Base-by-base conservation (phyloP, 805 yeast genomes). In the Sugiyamaella americana region DNA sequence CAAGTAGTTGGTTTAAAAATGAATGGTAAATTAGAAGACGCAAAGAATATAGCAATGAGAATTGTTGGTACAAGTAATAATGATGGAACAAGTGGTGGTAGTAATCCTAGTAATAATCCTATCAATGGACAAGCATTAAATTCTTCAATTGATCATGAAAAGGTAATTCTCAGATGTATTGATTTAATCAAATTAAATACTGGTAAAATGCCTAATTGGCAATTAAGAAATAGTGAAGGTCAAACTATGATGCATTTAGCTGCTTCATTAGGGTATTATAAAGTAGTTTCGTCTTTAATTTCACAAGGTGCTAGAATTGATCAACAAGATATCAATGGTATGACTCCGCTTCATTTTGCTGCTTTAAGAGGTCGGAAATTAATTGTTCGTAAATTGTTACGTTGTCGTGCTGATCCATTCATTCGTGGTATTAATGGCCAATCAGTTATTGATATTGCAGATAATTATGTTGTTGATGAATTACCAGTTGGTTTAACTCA, bases 1-100 rank as follows among this genome's bases (percentile, higher is more conserved):
- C 98, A 93, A 62, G 93, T 93, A 57, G 96, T 93, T 36, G 98
- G 98, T 1, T 72, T 89, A 65, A 91, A 91, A 67, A 88, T 91
- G 96, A 89, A 87, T 60, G 98, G 98, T 49, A 82, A 83, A 58
- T 70, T 93, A 48, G 98, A 93, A 61, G 97, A 91, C 65, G 97
- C 98, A 1, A 79, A 86, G 55, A 88, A 87, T 60, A 86, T 93
- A 57, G 98, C 98, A 1, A 84, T 84, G 65, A 74, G 95, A 54
- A 88, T 93, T 55, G 89, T 91, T 43, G 93, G 93, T 10, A 75
- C 78, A 43, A 47, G 39, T 22, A 42, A 39, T 8, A 41, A 37
- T 19, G 16, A 22, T 18, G 34, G 34, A 11, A 10, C 37, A 8
- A 20, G 34, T 10, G 39, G 37, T 17, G 41, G 40, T 20, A 41